Base-by-base conservation (phyloP, 371 early-diverging fungal genomes). In the Smittium culicis region DNA sequence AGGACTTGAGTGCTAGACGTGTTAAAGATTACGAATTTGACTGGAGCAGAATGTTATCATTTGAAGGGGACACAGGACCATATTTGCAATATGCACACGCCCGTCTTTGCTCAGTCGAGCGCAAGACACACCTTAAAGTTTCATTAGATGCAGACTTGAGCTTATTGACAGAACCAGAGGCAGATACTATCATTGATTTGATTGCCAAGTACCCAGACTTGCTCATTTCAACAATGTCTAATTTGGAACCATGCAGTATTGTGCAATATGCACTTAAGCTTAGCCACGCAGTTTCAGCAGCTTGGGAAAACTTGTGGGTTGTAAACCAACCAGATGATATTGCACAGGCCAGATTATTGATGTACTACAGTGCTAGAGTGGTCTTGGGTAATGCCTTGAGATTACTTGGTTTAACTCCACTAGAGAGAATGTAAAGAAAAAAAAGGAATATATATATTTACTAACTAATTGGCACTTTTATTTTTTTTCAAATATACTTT, bases 21-120 rank as follows among this genome's bases (percentile, higher is more conserved):
- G 81, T 93, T 74, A 95, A 94, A 82, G 97, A 98, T 83, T 99
- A 99, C 74, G 88, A 87, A 58, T 98, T 99, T 77, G 86, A 95
- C 78, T 92, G 93, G 88, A 82, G 83, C 68, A 88, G 96, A 68
- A 96, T 98, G 90, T 88, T 94, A 75, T 84, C 88, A 67, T 96
- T 96, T 73, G 97, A 97, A 78, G 99, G 98, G 65, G 96, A 96
- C 76, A 99, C 99, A 61, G 99, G 99, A 24, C 98, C 99, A 56
- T 99, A 98, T 79, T 83, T 99, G 27, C 99, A 99, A 83, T 99
- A 90, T 75, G 92, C 98, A 35, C 93, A 96, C 79, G 89, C 96
- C 54, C 94, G 98, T 75, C 82, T 96, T 34, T 88, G 89, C 80
- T 95, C 96, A 65, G 87, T 98, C 62, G 91, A 92, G 79, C 94